phyloP scores from a whole-genome alignment of 768 basidiomycete species.

The Lactarius evosmus region DNA sequence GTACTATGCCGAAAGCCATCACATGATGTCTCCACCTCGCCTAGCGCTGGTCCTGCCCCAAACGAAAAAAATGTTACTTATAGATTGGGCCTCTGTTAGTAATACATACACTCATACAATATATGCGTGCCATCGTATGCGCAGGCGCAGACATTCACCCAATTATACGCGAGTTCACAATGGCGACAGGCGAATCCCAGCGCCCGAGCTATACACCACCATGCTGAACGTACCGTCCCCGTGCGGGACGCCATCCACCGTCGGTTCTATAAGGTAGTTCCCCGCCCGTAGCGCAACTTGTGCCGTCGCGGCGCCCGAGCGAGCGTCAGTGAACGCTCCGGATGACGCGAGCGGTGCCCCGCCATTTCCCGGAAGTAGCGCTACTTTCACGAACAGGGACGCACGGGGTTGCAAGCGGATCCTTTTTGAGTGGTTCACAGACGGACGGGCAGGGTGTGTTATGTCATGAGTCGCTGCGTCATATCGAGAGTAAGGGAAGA shows the following conservation, averaged over 20 bases:
- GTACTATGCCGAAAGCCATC: neutral
- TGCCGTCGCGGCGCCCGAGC: conserved; percentile 67
- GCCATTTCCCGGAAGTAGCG: conserved; percentile 46
- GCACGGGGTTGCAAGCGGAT: conserved; percentile 61
- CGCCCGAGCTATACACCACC: conserved; percentile 52
- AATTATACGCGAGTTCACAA: conserved; percentile 1
- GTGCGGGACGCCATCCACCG: conserved; percentile 59
- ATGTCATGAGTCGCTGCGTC: neutral
- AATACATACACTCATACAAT: conserved; percentile 13
- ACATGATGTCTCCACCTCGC: conserved; percentile 6
- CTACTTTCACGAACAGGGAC: conserved; percentile 54
- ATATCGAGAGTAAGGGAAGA: neutral
- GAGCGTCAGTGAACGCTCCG: conserved; percentile 72
- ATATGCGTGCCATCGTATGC: no score
- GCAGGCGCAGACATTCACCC: neutral
- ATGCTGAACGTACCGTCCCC: conserved; percentile 56
- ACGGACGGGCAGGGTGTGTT: neutral
- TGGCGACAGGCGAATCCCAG: conserved; percentile 26
- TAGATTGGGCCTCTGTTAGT: conserved; percentile 17
- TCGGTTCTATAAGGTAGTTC: conserved; percentile 70
- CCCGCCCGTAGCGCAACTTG: conserved; percentile 52
- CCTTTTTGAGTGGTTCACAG: conserved; percentile 37
- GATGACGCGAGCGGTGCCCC: conserved; percentile 58
- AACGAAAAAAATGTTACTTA: conserved; percentile 7
- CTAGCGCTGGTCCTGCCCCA: conserved; percentile 10